These are phyloP conservation scores for Ramularia endophylla DNA, from an alignment of 2,329 filamentous ascomycete species.

Conservation along the genomic window DNA sequence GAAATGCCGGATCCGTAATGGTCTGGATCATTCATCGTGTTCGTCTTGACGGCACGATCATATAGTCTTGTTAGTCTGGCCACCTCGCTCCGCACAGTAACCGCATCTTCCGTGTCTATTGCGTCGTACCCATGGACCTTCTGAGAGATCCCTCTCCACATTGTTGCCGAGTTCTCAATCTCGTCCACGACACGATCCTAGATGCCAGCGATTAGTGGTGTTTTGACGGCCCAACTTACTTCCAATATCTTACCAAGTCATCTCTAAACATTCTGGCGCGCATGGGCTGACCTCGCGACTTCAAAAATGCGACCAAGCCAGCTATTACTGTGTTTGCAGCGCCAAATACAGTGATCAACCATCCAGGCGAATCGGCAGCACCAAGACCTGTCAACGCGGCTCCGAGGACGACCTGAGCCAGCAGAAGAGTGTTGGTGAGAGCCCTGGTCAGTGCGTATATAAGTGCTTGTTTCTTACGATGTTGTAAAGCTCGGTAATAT, in stretches of 20 bases:
- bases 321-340: slow-evolving; percentile 38
- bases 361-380: slow-evolving; percentile 30
- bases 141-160: slow-evolving; percentile 41
- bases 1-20: slow-evolving; percentile 30
- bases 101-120: slow-evolving; percentile 39
- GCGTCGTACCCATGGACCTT: slow-evolving; percentile 41
- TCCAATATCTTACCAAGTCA: slow-evolving; percentile 23
- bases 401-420: slow-evolving; percentile 36
- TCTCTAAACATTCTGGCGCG: slow-evolving; percentile 37
- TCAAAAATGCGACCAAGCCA: slow-evolving; percentile 36
- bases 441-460: slow-evolving; percentile 35
- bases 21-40: slow-evolving; percentile 37
- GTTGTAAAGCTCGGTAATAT: slow-evolving; percentile 32
- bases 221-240: no score
- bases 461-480: slow-evolving; percentile 27
- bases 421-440: slow-evolving; percentile 33
- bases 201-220: no score
- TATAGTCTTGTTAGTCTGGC: slow-evolving; percentile 33
- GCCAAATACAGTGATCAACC: slow-evolving; percentile 37
- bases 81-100: slow-evolving; percentile 37
- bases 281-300: slow-evolving; percentile 36
- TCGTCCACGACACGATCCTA: slow-evolving; percentile 35
- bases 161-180: slow-evolving; percentile 37
- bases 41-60: slow-evolving; percentile 34
- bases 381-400: slow-evolving; percentile 37